Evolutionary conservation across 495 filamentous ascomycete species (phyloP).

Genomic region (Penicillium samsonianum): DNA sequence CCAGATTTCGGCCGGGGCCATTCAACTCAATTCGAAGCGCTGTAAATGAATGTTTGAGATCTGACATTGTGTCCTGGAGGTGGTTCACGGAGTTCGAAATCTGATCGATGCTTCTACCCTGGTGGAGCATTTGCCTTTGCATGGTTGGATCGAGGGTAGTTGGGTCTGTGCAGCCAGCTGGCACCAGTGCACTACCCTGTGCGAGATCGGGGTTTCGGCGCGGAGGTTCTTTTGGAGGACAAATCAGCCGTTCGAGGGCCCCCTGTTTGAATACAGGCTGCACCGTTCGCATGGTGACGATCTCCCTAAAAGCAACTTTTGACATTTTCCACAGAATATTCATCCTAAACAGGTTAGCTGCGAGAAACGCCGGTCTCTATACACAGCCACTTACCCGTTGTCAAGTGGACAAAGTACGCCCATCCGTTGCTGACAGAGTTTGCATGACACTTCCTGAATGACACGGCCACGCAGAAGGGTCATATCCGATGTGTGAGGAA

Average conservation of each 20-base stretch:
- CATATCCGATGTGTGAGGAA: constrained; percentile 45
- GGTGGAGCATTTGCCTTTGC: constrained; percentile 45
- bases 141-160: constrained; percentile 25
- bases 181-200: constrained; percentile 35
- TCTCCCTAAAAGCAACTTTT: constrained; percentile 48
- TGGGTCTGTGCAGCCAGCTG: constrained; percentile 25
- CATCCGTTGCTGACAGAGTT: constrained; percentile 49
- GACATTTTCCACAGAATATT: constrained; percentile 51
- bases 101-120: constrained; percentile 45
- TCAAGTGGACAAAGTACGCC: constrained; percentile 43
- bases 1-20: constrained; percentile 25
- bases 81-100: constrained; percentile 49
- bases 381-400: constrained; percentile 38
- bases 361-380: background rate
- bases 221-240: constrained; percentile 28
- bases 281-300: constrained; percentile 48
- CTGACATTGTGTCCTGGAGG: constrained; percentile 48
- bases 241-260: constrained; percentile 35
- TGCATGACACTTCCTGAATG: constrained; percentile 45
- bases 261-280: constrained; percentile 44
- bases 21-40: constrained; percentile 48
- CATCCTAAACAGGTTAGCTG: constrained; percentile 29
- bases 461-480: constrained; percentile 43
- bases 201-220: constrained; percentile 23
- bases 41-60: constrained; percentile 47